Percentiles rank a stretch among this genome's conserved stretches.
Evolutionary conservation across 2,329 filamentous ascomycete genomes (phyloP).

Genomic region (Didymella sp.): DNA sequence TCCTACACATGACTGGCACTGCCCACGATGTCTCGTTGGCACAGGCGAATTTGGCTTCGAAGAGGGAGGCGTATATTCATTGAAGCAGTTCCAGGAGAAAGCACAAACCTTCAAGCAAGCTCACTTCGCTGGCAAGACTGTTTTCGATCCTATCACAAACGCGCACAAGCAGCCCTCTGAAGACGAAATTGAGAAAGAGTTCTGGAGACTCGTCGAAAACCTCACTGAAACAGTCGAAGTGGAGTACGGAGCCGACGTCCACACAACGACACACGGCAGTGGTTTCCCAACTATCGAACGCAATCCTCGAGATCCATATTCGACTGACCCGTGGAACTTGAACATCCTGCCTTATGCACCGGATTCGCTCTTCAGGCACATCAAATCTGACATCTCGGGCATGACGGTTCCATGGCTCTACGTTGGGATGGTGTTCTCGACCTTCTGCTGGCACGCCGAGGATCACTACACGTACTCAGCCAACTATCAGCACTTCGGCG

Average conservation of each 20-base stretch:
- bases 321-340: conserved; percentile 92
- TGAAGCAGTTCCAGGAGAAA: conserved; percentile 95
- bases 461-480: conserved; percentile 98
- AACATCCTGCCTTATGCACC: conserved; percentile 89
- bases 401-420: conserved; percentile 99
- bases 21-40: conserved; percentile 90
- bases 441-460: conserved; percentile 99
- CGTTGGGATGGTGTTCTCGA: conserved; percentile 99
- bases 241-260: conserved; percentile 97
- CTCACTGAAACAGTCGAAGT: conserved; percentile 96
- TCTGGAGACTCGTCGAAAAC: conserved; percentile 94
- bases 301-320: conserved; percentile 84
- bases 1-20: conserved; percentile 93
- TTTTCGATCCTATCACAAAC: conserved; percentile 83
- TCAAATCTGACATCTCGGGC: conserved; percentile 97
- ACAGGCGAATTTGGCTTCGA: conserved; percentile 98
- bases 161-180: conserved; percentile 83
- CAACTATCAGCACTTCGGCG: conserved; percentile 97
- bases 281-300: conserved; percentile 95
- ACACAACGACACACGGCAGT: conserved; percentile 96
- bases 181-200: conserved; percentile 94
- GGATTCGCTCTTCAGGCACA: conserved; percentile 93
- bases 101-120: conserved; percentile 93
- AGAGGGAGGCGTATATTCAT: conserved; percentile 92
- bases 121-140: conserved; percentile 91